Evolutionary conservation across 2,329 filamentous ascomycete genomes (phyloP), one percentile per base, ranked within the genome.

Genomic region (Passalora sequoiae): DNA sequence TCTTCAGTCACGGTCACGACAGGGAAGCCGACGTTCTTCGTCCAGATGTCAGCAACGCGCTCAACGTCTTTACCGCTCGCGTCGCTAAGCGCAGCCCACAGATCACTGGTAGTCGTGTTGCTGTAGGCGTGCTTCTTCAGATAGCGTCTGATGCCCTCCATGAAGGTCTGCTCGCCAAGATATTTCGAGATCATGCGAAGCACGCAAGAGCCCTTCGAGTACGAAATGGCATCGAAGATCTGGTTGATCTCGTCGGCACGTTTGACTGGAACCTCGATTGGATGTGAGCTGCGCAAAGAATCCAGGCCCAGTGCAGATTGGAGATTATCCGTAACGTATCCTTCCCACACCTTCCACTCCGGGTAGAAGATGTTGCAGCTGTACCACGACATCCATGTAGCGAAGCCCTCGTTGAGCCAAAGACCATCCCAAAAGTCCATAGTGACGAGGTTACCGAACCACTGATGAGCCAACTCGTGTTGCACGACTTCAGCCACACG

Each of bases 401-500:
- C 87, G 58, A 94, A 94, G 25, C 87, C 87, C 66, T 94, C 87
- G 66, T 97, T 97, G 41, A 97, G 78, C 91, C 91, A 97, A 6
- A 97, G 72, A 42, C 89, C 91, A 38, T 96, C 89, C 91, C 91
- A 97, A 76, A 94, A 96, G 66, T 95, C 89, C 89, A 96, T 96
- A 40, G 91, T 96, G 20, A 96, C 91, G 40, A 96, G 72, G 70
- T 97, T 96, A 51, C 91, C 91, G 61, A 97, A 97, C 91, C 91
- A 97, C 68, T 96, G 91, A 69, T 97, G 91, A 29, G 91, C 91
- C 62, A 97, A 74, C 66, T 97, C 91, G 70, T 97, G 91, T 74
- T 96, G 89, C 20, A 97, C 91, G 29, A 92, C 88, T 66, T 96
- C 91, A 40, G 91, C 91, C 42, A 97, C 86, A 28, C 89, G 83